These are phyloP conservation scores for Linnemannia zychae DNA, from an alignment of 192 early-diverging fungal genomes.

Conservation along the genomic window DNA sequence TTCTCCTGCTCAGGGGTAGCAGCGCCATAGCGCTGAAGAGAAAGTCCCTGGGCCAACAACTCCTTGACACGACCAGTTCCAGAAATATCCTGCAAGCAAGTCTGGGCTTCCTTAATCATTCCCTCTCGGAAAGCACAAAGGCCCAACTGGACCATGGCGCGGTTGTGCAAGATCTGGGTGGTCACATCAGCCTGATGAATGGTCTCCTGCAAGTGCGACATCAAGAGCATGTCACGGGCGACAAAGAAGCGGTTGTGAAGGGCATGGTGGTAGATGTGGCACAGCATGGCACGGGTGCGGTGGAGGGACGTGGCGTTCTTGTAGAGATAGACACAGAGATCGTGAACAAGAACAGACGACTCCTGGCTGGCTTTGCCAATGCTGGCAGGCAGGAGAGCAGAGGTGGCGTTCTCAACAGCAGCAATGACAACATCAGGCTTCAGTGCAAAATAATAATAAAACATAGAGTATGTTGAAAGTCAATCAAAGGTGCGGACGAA, in stretches of 20 bases:
- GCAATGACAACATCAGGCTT: slow-evolving; percentile 89
- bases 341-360: slow-evolving; percentile 76
- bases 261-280: slow-evolving; percentile 97
- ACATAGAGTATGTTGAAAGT: neutral
- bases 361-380: slow-evolving; percentile 65
- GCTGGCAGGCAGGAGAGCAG: slow-evolving; percentile 61
- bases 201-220: slow-evolving; percentile 98
- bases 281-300: slow-evolving; percentile 94
- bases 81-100: slow-evolving; percentile 89
- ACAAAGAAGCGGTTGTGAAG: slow-evolving; percentile 94
- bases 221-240: slow-evolving; percentile 95
- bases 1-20: slow-evolving; percentile 91
- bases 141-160: slow-evolving; percentile 95
- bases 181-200: slow-evolving; percentile 87
- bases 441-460: neutral
- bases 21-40: slow-evolving; percentile 77
- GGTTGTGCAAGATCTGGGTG: slow-evolving; percentile 96
- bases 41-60: slow-evolving; percentile 87
- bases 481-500: neutral
- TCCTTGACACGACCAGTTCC: slow-evolving; percentile 89
- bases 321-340: slow-evolving; percentile 90
- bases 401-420: slow-evolving; percentile 70
- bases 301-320: slow-evolving; percentile 82
- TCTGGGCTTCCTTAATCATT: slow-evolving; percentile 87
- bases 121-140: slow-evolving; percentile 95